Evolutionary conservation across 495 filamentous ascomycete species (phyloP), one percentile per base, ranked within the genome.

Genomic region (Sordaria brevicollis): DNA sequence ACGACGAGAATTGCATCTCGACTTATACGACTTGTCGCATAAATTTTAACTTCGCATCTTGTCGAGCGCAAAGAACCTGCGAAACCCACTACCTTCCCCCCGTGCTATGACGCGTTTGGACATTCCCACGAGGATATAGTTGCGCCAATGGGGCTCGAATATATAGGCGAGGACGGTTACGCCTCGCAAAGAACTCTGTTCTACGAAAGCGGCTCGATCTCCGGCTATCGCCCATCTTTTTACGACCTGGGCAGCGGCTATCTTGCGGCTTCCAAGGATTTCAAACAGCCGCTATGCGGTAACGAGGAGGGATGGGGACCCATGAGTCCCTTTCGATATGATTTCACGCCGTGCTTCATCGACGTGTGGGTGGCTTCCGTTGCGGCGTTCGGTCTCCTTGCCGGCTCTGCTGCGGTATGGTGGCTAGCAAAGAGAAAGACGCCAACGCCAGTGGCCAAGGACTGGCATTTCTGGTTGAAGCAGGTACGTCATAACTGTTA

Each of bases 381-480:
- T 21, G 93, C 92, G 10, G 83, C 86, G 5, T 93, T 87, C 79
- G 92, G 95, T 11, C 83, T 97, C 33, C 37, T 96, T 17, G 82
- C 88, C 68, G 96, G 96, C 49, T 85, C 88, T 33, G 84, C 88
- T 10, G 93, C 96, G 3, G 79, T 94, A 35, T 90, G 89, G 81
- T 84, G 97, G 72, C 74, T 93, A 68, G 43, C 83, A 67, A 77
- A 76, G 66, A 81, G 76, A 71, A 91, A 88, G 81, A 90, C 87
- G 74, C 84, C 89, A 35, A 84, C 85, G 43, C 87, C 86, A 0
- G 86, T 95, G 25, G 79, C 85, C 36, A 95, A 92, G 82, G 90
- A 97, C 79, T 97, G 93, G 94, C 94, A 96, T 78, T 98, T 97
- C 79, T 97, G 93, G 83, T 83, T 88, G 13, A 98, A 98, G 78